Conservation (phyloP, 2,329 filamentous ascomycete genomes). For the Talaromyces marneffei region DNA sequence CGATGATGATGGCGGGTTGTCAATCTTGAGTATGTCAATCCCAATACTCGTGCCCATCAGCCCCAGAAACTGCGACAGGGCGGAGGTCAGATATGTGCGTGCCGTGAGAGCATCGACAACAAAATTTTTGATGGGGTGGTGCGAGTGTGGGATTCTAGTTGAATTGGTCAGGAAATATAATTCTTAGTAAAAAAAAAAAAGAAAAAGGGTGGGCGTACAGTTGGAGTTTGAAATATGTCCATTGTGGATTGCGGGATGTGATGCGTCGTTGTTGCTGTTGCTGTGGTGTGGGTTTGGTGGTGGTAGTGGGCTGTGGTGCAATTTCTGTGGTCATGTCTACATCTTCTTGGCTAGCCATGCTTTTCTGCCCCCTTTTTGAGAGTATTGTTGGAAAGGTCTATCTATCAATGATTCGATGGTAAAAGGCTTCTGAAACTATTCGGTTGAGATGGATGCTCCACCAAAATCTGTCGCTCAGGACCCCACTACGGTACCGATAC, state of each 20-base stretch:
- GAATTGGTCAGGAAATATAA: not conserved
- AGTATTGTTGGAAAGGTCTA: no score
- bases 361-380: not conserved
- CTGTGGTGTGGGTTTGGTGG: conserved; percentile 10
- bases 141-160: conserved; percentile 25
- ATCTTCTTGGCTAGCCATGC: not conserved
- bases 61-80: conserved; percentile 44
- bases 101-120: conserved; percentile 43
- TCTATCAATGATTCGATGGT: no score
- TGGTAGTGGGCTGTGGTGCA: not conserved
- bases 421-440: no score
- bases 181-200: not conserved
- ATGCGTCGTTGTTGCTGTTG: conserved; percentile 21
- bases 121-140: conserved; percentile 11
- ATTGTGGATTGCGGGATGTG: conserved; percentile 39
- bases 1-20: conserved; percentile 8
- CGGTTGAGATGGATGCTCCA: no score
- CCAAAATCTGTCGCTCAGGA: no score
- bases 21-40: conserved; percentile 43
- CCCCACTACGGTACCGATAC: no score
- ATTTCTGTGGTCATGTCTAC: not conserved
- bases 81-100: conserved; percentile 41
- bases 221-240: conserved; percentile 41
- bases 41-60: conserved; percentile 42
- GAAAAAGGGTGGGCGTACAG: conserved; percentile 24